These are phyloP conservation scores for Spiraea crenata DNA, from an alignment of 331 rosid genomes.

Conservation along the genomic window DNA sequence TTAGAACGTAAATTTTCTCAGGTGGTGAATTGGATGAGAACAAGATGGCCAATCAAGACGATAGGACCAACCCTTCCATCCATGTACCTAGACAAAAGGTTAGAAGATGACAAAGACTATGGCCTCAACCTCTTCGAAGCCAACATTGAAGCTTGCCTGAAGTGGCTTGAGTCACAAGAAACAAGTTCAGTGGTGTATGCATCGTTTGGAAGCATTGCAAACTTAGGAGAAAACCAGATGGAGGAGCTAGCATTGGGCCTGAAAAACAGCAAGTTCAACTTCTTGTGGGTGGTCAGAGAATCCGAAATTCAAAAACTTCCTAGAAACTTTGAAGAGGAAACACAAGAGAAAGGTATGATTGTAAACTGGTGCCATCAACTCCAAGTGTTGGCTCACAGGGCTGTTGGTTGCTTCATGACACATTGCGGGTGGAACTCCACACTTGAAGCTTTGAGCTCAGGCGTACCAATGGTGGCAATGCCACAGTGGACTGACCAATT, in stretches of 20 bases:
- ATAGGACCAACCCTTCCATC: conserved; percentile 38
- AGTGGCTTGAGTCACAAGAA: conserved; percentile 30
- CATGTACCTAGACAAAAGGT: conserved; percentile 30
- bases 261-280: conserved; percentile 10
- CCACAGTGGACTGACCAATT: conserved; percentile 37
- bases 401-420: conserved; percentile 34
- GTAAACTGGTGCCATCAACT: conserved; percentile 38
- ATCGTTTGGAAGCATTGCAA: conserved; percentile 35
- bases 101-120: conserved; percentile 23
- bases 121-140: conserved; percentile 17
- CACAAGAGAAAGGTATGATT: conserved; percentile 23
- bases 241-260: conserved; percentile 28
- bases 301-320: conserved; percentile 29
- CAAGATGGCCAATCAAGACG: conserved; percentile 20
- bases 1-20: background rate
- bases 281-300: conserved; percentile 33
- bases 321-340: conserved; percentile 14
- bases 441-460: conserved; percentile 29
- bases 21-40: conserved; percentile 30
- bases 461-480: conserved; percentile 36
- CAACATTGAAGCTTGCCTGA: conserved; percentile 14
- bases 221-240: conserved; percentile 24
- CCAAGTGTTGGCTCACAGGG: conserved; percentile 25
- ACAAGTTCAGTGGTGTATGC: conserved; percentile 23
- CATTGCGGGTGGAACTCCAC: conserved; percentile 39